Evolutionary conservation across 805 yeast species (phyloP).

Genomic region (Myxozyma monticola): DNA sequence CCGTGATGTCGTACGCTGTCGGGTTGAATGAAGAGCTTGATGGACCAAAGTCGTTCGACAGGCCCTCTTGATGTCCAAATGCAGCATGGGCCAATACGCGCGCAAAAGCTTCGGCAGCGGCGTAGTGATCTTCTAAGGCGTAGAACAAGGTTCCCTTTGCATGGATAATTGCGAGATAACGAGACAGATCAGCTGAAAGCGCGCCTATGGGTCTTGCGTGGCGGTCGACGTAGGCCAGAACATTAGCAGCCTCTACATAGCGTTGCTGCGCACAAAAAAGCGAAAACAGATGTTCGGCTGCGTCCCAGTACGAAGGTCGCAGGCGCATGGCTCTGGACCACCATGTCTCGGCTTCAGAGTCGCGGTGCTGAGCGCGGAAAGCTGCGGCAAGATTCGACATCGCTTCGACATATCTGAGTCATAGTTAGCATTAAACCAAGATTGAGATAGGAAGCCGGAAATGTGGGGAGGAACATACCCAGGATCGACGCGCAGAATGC

Average conservation of each 20-base stretch:
- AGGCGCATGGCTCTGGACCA: slow-evolving; percentile 31
- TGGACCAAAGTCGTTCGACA: too few relatives aligned
- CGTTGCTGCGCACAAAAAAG: slow-evolving; percentile 27
- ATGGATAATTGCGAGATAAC: slow-evolving; percentile 23
- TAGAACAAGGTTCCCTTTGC: slow-evolving; percentile 31
- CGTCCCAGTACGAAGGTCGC: slow-evolving; percentile 35
- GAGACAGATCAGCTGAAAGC: slow-evolving; percentile 26
- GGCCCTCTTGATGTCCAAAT: neutral
- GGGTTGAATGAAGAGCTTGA: too few relatives aligned
- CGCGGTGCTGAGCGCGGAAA: slow-evolving; percentile 21
- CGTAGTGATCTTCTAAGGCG: slow-evolving; percentile 34
- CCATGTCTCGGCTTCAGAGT: slow-evolving; percentile 32
- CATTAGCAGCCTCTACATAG: slow-evolving; percentile 27
- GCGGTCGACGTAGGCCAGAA: slow-evolving; percentile 21
- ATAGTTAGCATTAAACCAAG: neutral
- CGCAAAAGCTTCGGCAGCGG: slow-evolving; percentile 34
- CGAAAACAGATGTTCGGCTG: slow-evolving; percentile 34
- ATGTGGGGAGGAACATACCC: slow-evolving; percentile 12
- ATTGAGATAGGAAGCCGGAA: neutral
- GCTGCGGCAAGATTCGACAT: slow-evolving; percentile 35
- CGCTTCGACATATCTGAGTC: slow-evolving; percentile 31
- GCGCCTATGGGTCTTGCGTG: slow-evolving; percentile 10
- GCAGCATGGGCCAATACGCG: slow-evolving; percentile 23
- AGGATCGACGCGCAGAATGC: slow-evolving; percentile 23
- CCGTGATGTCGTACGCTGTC: neutral